Percentiles rank a stretch among this genome's conserved stretches.
Conservation (phyloP, 2,329 filamentous ascomycete genomes). For the Botrytis fabae region DNA sequence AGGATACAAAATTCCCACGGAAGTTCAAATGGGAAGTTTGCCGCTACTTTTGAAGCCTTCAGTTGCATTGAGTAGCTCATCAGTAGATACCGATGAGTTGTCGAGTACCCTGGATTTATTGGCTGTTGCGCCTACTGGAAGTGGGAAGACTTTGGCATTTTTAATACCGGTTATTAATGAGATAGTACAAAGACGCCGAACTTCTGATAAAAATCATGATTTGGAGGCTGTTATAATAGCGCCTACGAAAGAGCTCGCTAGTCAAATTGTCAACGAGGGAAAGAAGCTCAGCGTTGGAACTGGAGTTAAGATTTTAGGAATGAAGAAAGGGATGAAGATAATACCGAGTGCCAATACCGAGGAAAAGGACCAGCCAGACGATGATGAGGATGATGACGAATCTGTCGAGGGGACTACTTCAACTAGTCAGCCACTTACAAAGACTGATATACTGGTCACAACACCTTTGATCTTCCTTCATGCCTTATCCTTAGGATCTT, state of each 20-base stretch:
- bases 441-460: constrained; percentile 76
- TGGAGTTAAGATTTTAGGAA: constrained; percentile 74
- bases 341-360: constrained; percentile 46
- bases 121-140: constrained; percentile 90
- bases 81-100: constrained; percentile 39
- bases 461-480: constrained; percentile 79
- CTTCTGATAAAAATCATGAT: constrained; percentile 47
- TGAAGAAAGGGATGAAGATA: constrained; percentile 82
- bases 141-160: constrained; percentile 94
- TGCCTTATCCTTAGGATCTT: constrained; percentile 56
- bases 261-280: constrained; percentile 82
- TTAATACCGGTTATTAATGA: constrained; percentile 82
- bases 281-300: constrained; percentile 78
- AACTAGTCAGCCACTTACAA: constrained; percentile 59
- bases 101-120: constrained; percentile 65
- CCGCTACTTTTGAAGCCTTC: constrained; percentile 70
- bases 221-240: constrained; percentile 71
- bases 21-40: constrained; percentile 86
- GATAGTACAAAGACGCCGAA: constrained; percentile 58
- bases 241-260: constrained; percentile 75
- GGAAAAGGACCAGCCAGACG: constrained; percentile 43
- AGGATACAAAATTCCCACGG: constrained; percentile 84
- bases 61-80: constrained; percentile 48
- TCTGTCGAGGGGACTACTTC: constrained; percentile 44
- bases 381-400: constrained; percentile 41